phyloP scores from a whole-genome alignment of 306 rosid genomes.

The Amphicarpaea edgeworthii region DNA sequence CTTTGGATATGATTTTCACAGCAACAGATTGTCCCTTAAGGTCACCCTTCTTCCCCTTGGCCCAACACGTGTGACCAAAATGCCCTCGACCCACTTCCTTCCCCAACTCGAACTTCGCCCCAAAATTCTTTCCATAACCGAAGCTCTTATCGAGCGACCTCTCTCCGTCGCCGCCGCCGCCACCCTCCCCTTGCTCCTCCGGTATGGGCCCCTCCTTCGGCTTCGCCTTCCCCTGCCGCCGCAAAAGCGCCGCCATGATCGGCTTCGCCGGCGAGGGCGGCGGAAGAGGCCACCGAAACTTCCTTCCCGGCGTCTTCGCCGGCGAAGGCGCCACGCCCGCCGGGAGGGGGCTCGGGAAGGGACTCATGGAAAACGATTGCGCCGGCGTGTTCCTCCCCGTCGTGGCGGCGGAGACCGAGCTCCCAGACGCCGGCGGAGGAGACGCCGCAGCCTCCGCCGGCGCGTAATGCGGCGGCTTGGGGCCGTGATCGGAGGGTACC shows the following conservation, averaged over 20 bases:
- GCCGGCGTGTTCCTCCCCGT: conserved; percentile 69
- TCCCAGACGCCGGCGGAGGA: conserved; percentile 21
- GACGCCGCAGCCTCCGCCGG: background rate
- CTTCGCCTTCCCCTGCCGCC: conserved; percentile 69
- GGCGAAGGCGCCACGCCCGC: conserved; percentile 91
- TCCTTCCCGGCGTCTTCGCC: conserved; percentile 80
- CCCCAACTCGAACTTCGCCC: conserved; percentile 85
- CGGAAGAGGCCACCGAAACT: conserved; percentile 92
- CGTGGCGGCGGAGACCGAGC: conserved; percentile 42
- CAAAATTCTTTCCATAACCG: conserved; percentile 84
- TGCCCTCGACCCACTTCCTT: conserved; percentile 97
- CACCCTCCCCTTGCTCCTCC: conserved; percentile 75
- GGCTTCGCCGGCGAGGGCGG: conserved; percentile 99
- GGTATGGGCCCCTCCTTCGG: conserved; percentile 84
- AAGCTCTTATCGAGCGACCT: conserved; percentile 85
- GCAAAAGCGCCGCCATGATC: conserved; percentile 75
- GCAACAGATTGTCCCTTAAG: conserved; percentile 90
- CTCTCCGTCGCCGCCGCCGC: conserved; percentile 58
- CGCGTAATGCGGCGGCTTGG: conserved; percentile 28
- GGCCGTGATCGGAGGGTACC: conserved; percentile 44
- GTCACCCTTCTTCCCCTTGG: conserved; percentile 85
- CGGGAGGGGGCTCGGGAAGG: conserved; percentile 78
- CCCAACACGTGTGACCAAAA: conserved; percentile 97
- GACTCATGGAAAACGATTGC: conserved; percentile 69
- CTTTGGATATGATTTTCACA: conserved; percentile 92